Percentiles rank a stretch among this genome's conserved stretches.
Evolutionary conservation across 495 filamentous ascomycete genomes (phyloP).

Genomic region (Sporormia fimetaria): DNA sequence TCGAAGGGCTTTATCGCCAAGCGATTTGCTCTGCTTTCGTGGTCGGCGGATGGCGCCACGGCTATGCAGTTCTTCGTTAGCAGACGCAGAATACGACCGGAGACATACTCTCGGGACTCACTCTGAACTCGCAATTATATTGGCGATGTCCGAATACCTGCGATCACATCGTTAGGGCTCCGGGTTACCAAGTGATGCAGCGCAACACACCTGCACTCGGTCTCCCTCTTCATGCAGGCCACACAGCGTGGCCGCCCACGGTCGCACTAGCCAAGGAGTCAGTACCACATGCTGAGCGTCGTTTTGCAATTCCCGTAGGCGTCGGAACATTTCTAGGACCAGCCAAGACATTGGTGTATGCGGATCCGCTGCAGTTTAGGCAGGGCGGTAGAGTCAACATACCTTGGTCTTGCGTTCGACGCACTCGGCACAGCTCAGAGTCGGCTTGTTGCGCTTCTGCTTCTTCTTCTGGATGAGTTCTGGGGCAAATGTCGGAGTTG

Average conservation of each 20-base stretch:
- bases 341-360: not conserved
- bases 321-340: too few species aligned
- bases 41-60: conserved; percentile 11
- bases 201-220: too few species aligned
- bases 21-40: conserved; percentile 14
- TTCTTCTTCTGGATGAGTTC: too few species aligned
- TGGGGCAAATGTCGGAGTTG: too few species aligned
- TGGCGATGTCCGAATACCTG: conserved; percentile 57
- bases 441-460: conserved; percentile 67
- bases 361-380: not conserved
- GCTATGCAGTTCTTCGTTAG: conserved; percentile 22
- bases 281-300: too few species aligned
- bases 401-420: conserved; percentile 62
- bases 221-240: conserved; percentile 60
- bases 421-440: conserved; percentile 59
- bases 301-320: too few species aligned
- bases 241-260: conserved; percentile 41
- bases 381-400: conserved; percentile 9
- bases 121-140: conserved; percentile 47
- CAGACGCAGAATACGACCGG: not conserved
- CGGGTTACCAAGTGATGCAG: too few species aligned
- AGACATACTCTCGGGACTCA: conserved; percentile 29
- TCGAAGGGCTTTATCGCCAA: conserved; percentile 4
- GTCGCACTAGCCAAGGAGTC: conserved; percentile 34
- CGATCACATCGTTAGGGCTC: too few species aligned